Evolutionary conservation across 495 filamentous ascomycete species (phyloP), one percentile per base, ranked within the genome.

Genomic region (Tuber microsphaerosporum): DNA sequence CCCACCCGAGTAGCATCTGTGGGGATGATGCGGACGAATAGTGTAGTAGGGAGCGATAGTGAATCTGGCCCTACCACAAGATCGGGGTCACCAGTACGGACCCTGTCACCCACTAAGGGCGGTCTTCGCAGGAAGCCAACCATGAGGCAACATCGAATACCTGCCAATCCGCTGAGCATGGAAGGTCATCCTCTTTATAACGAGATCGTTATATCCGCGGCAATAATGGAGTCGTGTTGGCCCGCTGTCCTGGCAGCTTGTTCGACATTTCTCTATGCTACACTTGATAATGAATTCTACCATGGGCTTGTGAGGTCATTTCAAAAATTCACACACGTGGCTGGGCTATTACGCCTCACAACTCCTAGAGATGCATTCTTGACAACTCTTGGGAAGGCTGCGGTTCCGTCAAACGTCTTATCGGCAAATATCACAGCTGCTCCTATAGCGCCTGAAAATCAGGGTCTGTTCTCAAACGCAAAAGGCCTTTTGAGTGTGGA

Each of bases 311-410:
- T 99, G n/a, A 88, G 94, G 71, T 92, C 94, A 0, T 94, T 98
- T 79, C 95, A 99, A 81, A 97, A 97, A 79, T 91, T 99, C 81
- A 91, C 96, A 1, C 95, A 99, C 82, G 95, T 97, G 12, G 93
- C 95, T 34, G 95, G 95, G 20, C 86, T 99, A 73, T 86, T 99
- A 31, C 88, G 92, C 72, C 88, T 97, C 31, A 86, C 87, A 39
- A 97, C 95, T 2, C 93, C 95, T 17, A 86, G 96, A 73, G 95
- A 99, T 87, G 94, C 95, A 6, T 97, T 99, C 78, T 85, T 99
- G 39, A 98, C 95, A 8, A 97, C 94, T 0, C 86, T 99, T 5
- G 93, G 92, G 9, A 99, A 99, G 83, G 90, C 94, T 45, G 92
- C 95, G 44, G 92, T 97, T 14, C 95, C 95, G 14, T 87, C 91